Base-by-base conservation (phyloP, 306 rosid species). In the Pyrus communis region DNA sequence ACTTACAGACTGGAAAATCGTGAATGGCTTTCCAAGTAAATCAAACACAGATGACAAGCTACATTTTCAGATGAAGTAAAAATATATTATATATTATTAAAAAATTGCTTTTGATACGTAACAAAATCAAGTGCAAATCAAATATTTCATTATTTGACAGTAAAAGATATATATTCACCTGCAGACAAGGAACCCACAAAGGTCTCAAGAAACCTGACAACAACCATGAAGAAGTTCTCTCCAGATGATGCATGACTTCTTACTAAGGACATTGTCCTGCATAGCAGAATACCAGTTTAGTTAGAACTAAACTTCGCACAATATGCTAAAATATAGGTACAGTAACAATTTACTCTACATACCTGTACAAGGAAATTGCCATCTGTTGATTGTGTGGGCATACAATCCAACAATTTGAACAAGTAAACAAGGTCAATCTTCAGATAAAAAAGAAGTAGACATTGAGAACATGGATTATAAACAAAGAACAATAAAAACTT, bases 361-460 rank as follows among this genome's bases (percentile, higher is more conserved):
- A 95, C 99, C 97, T 95, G 91, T 95, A 95, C 86, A 95, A 81
- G 78, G 99, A 95, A 84, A 95, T 95, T 76, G 99, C 99, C 93
- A 95, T 95, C 99, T 95, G 76, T 80, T 75, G 57, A 81, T 75
- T 51, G 82, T 57, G 71, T 83, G 60, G 60, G 9, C 62, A 57
- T 67, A 64, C 27, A 77, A 13, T 59, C 62, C 43, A 84, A 19
- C 33, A 60, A 38, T 58, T 58, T 73, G 38, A 80, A 52, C 69
- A 42, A 74, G 64, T 75, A 67, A 40, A 73, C 77, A 82, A 43
- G 51, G 71, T 84, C 71, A 54, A 75, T 70, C 62, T 78, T 71
- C 66, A 70, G 79, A 78, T 31, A 67, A 72, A 67, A 72, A 11
- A 62, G 63, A 77, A 69, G 76, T 51, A 70, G 49, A 77, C 35